phyloP scores from a whole-genome alignment of 2,329 filamentous ascomycete genomes.

The Scytalidium sp. region DNA sequence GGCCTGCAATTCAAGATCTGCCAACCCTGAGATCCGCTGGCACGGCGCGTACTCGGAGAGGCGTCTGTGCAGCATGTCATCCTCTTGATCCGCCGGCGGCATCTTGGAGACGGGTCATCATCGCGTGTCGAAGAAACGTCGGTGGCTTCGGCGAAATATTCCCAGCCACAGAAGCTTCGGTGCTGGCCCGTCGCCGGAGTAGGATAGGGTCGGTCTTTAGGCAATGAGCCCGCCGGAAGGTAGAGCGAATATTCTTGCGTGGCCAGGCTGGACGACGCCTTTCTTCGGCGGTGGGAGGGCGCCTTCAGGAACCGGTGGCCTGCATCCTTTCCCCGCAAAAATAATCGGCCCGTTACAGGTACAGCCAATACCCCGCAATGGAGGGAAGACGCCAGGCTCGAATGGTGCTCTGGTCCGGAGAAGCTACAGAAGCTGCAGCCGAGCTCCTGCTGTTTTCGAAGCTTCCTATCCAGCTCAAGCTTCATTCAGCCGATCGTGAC shows the following conservation, averaged over 20 bases:
- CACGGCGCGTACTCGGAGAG: too few relatives aligned
- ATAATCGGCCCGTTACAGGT: not conserved
- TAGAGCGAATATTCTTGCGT: not conserved
- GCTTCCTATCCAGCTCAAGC: not conserved
- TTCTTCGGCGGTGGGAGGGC: not conserved
- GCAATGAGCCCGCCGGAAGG: not conserved
- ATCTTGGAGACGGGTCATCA: too few relatives aligned
- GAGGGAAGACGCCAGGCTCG: not conserved
- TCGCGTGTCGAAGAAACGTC: too few relatives aligned
- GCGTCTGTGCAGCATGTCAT: too few relatives aligned
- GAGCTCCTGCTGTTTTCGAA: too few relatives aligned
- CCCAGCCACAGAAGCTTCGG: not conserved
- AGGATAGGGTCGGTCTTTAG: not conserved
- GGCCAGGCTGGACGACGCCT: not conserved
- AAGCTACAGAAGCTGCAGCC: not conserved
- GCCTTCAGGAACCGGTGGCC: too few relatives aligned
- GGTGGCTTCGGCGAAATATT: not conserved
- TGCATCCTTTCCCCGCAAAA: not conserved
- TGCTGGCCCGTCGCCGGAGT: not conserved
- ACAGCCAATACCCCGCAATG: not conserved
- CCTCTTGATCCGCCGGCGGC: too few relatives aligned
- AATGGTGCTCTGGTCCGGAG: not conserved
- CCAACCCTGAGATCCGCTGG: too few relatives aligned
- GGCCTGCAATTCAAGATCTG: too few relatives aligned
- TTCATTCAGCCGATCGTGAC: not conserved